phyloP scores from a whole-genome alignment of 164 flowering plant genomes.

The Warburgia ugandensis region DNA sequence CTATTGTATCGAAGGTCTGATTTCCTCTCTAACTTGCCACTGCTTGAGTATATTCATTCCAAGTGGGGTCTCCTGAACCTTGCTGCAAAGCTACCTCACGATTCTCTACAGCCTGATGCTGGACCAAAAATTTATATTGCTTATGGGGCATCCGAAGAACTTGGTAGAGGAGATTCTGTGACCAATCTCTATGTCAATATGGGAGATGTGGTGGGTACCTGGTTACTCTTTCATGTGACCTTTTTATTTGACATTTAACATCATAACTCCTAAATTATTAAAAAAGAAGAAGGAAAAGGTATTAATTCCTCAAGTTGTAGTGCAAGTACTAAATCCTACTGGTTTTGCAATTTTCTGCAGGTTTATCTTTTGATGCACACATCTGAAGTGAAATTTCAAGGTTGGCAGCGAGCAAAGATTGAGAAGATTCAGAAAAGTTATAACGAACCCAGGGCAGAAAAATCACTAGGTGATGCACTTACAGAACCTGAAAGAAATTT shows the following conservation, averaged over 20 bases:
- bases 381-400: constrained; percentile 44
- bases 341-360: too few relatives aligned
- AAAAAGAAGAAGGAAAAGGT: too few relatives aligned
- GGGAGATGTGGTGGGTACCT: constrained; percentile 76
- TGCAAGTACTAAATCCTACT: too few relatives aligned
- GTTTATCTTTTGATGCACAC: constrained; percentile 78
- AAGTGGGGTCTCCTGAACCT: constrained; percentile 94
- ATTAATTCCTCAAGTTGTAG: too few relatives aligned
- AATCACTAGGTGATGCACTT: constrained; percentile 21
- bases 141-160: constrained; percentile 69
- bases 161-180: constrained; percentile 66
- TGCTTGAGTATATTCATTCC: constrained; percentile 87
- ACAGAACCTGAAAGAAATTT: constrained; percentile 7
- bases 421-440: constrained; percentile 26
- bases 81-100: constrained; percentile 88
- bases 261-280: too few relatives aligned
- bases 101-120: constrained; percentile 75
- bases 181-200: constrained; percentile 61
- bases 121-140: constrained; percentile 78
- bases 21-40: constrained; percentile 71
- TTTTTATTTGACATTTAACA: too few relatives aligned
- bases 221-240: constrained; percentile 4
- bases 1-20: constrained; percentile 80
- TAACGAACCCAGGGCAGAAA: constrained; percentile 26
- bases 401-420: constrained; percentile 25